A percentile compares a stretch with the other conserved stretches of the same genome.
These are phyloP conservation scores for Camptophora hylomeconis DNA, from an alignment of 2,329 filamentous ascomycete genomes.

Conservation along the genomic window DNA sequence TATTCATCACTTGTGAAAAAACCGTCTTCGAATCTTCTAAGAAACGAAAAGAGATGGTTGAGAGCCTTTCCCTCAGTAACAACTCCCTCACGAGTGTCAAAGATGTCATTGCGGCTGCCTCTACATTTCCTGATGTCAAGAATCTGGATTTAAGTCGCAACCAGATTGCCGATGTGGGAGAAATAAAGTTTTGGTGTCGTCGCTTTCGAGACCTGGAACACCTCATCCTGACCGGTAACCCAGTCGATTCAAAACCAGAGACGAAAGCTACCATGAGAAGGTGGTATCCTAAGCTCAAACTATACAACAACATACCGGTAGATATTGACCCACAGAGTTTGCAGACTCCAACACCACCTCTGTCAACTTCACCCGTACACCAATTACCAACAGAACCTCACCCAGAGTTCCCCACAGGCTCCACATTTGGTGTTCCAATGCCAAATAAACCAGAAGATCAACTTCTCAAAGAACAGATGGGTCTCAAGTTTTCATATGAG, in stretches of 20 bases:
- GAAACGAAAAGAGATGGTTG: conserved; percentile 64
- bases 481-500: conserved; percentile 56
- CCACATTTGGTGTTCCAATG: conserved; percentile 27
- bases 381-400: conserved; percentile 36
- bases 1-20: conserved; percentile 75
- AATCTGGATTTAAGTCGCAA: conserved; percentile 86
- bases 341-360: conserved; percentile 44
- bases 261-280: conserved; percentile 57
- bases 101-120: conserved; percentile 60
- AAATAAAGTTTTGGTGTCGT: conserved; percentile 62
- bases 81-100: conserved; percentile 65
- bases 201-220: conserved; percentile 71
- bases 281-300: conserved; percentile 72
- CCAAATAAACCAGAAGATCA: conserved; percentile 35
- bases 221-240: conserved; percentile 65
- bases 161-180: conserved; percentile 54
- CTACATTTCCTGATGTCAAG: conserved; percentile 71
- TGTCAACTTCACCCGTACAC: conserved; percentile 67
- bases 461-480: conserved; percentile 55
- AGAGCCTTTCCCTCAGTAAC: conserved; percentile 67
- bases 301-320: conserved; percentile 58
- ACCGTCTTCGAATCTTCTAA: conserved; percentile 55
- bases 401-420: conserved; percentile 16
- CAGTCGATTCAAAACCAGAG: conserved; percentile 49
- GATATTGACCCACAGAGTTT: conserved; percentile 56